phyloP scores from a whole-genome alignment of 78 protist genomes.

The Planoprotostelium fungivorum region DNA sequence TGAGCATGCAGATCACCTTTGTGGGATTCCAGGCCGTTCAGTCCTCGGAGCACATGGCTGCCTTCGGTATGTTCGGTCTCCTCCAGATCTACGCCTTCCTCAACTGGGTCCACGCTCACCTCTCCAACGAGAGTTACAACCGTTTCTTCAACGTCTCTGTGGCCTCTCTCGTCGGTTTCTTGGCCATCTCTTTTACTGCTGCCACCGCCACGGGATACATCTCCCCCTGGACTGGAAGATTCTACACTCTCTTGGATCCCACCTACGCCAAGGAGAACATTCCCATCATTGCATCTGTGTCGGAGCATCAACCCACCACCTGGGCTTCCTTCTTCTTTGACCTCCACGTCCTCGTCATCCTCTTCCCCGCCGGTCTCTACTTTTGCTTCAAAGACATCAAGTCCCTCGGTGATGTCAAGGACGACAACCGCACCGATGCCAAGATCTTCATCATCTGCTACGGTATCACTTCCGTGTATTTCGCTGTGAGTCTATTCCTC shows the following conservation, averaged over 20 bases:
- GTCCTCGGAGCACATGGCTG: slow-evolving; percentile 94
- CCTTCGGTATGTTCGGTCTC: slow-evolving; percentile 85
- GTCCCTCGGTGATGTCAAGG: background rate
- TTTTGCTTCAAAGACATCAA: slow-evolving; percentile 66
- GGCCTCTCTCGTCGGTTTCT: slow-evolving; percentile 32
- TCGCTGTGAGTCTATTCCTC: slow-evolving; percentile 52
- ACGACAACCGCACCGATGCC: slow-evolving; percentile 72
- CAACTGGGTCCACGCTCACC: slow-evolving; percentile 42
- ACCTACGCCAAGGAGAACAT: slow-evolving; percentile 93
- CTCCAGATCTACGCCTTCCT: slow-evolving; percentile 62
- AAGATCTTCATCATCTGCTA: slow-evolving; percentile 85
- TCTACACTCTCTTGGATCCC: slow-evolving; percentile 92
- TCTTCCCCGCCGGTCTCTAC: slow-evolving; percentile 92
- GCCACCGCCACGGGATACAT: slow-evolving; percentile 62
- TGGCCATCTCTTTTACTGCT: slow-evolving; percentile 7
- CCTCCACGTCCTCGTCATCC: slow-evolving; percentile 80
- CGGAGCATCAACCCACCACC: slow-evolving; percentile 98
- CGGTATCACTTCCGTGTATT: slow-evolving; percentile 81
- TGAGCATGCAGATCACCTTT: slow-evolving; percentile 85
- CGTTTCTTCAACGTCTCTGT: slow-evolving; percentile 29
- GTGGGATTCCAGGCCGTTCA: slow-evolving; percentile 92
- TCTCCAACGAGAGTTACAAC: slow-evolving; percentile 15
- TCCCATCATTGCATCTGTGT: slow-evolving; percentile 97
- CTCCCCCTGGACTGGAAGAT: slow-evolving; percentile 91
- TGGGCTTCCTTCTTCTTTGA: slow-evolving; percentile 96